Percentiles rank a stretch among this genome's conserved stretches.
Conservation (phyloP, 805 yeast genomes). For the Hanseniaspora nectarophila region DNA sequence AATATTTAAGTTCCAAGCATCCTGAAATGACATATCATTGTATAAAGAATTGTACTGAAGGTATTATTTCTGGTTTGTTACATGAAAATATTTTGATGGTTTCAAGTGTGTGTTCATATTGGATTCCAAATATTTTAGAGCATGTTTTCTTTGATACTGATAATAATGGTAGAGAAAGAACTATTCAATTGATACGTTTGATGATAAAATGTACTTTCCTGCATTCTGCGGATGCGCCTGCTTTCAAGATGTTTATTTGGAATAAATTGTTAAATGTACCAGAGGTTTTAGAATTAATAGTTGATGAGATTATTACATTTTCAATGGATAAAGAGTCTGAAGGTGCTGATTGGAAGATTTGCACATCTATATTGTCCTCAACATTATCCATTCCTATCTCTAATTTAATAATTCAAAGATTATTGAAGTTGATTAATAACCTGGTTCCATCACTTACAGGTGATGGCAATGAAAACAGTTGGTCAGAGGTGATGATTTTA, state of each 20-base stretch:
- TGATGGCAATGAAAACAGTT: constrained; percentile 39
- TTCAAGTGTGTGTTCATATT: constrained; percentile 40
- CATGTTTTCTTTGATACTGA: constrained; percentile 45
- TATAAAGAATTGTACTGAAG: constrained; percentile 24
- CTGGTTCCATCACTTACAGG: constrained; percentile 34
- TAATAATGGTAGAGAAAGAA: constrained; percentile 47
- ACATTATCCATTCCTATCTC: constrained; percentile 65
- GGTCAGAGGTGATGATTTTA: constrained; percentile 62
- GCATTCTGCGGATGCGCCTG: constrained; percentile 38
- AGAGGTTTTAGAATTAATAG: constrained; percentile 41
- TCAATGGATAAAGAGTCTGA: constrained; percentile 71
- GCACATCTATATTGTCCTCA: constrained; percentile 48
- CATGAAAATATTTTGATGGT: constrained; percentile 21
- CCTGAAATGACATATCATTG: constrained; percentile 55
- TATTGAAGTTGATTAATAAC: constrained; percentile 43
- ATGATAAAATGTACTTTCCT: constrained; percentile 47
- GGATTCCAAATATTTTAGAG: constrained; percentile 57
- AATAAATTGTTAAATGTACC: constrained; percentile 50
- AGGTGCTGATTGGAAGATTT: constrained; percentile 53
- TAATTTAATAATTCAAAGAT: constrained; percentile 47
- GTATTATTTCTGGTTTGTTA: constrained; percentile 21
- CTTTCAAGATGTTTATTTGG: constrained; percentile 57
- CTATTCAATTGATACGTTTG: constrained; percentile 49
- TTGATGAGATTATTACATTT: constrained; percentile 64
- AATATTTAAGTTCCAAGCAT: constrained; percentile 40